phyloP scores from a whole-genome alignment of 2,329 filamentous ascomycete species.

The Microdochium trichocladiopsis region DNA sequence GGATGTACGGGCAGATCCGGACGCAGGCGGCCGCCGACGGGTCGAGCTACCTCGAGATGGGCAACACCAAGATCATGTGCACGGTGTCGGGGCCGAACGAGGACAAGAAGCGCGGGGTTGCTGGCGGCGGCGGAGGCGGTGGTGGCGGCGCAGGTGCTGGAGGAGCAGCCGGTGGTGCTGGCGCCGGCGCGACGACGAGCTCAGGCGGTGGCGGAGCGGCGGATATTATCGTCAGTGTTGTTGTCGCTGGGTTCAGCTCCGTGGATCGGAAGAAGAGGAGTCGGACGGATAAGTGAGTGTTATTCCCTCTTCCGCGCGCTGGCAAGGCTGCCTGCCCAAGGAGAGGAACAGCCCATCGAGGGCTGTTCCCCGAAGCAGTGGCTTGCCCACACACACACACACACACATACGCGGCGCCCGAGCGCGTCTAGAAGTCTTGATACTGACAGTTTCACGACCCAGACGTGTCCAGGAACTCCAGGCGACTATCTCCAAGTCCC shows the following conservation, averaged over 20 bases:
- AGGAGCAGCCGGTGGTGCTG: conserved; percentile 18
- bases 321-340: no score
- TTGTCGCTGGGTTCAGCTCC: conserved; percentile 80
- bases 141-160: conserved; percentile 21
- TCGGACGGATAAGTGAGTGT: conserved; percentile 68
- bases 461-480: conserved; percentile 79
- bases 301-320: no score
- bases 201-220: conserved; percentile 40
- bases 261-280: conserved; percentile 75
- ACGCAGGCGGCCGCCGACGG: conserved; percentile 91
- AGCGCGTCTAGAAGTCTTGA: no score
- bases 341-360: no score
- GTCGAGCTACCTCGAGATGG: conserved; percentile 90
- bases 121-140: conserved; percentile 36
- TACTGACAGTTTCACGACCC: no score
- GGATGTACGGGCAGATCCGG: conserved; percentile 80
- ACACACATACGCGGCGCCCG: no score
- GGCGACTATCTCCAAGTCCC: conserved; percentile 69
- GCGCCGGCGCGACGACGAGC: conserved; percentile 3
- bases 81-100: conserved; percentile 83
- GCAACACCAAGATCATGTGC: conserved; percentile 95
- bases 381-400: no score
- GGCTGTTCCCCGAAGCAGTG: no score
- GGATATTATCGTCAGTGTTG: conserved; percentile 73
- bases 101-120: conserved; percentile 33